Conservation (phyloP, 2,329 filamentous ascomycete species). For the Nemania sp. region DNA sequence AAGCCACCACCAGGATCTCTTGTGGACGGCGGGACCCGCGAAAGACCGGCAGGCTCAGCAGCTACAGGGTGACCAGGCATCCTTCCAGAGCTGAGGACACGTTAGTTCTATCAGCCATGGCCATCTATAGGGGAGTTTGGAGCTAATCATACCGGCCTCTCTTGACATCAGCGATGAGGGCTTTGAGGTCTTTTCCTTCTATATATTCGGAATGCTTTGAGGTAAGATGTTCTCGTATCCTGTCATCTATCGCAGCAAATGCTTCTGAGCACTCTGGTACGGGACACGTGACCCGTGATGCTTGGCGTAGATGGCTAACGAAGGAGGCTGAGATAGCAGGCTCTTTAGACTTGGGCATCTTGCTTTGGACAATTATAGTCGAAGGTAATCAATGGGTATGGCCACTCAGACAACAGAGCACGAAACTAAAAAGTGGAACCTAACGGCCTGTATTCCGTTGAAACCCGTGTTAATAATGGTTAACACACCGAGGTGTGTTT, state of each 20-base stretch:
- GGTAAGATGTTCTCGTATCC: slow-evolving; percentile 17
- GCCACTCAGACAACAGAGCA: no score
- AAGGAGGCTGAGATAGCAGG: slow-evolving; percentile 5
- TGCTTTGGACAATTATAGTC: not conserved
- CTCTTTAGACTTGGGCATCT: slow-evolving; percentile 19
- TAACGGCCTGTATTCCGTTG: no score
- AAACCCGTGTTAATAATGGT: no score
- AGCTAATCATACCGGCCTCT: slow-evolving; percentile 14
- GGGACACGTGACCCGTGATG: slow-evolving; percentile 11
- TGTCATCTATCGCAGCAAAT: slow-evolving; percentile 9
- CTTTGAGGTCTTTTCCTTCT: slow-evolving; percentile 17
- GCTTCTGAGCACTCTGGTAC: slow-evolving; percentile 5
- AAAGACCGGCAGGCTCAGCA: slow-evolving; percentile 5
- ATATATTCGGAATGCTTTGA: slow-evolving; percentile 12
- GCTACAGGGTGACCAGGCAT: not conserved
- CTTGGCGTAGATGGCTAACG: slow-evolving; percentile 16
- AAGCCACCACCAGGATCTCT: slow-evolving; percentile 14
- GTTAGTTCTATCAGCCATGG: slow-evolving; percentile 2
- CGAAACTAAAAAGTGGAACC: not conserved
- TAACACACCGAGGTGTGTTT: no score
- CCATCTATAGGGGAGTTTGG: no score
- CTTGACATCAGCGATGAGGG: slow-evolving; percentile 18
- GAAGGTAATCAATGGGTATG: no score
- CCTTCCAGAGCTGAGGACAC: not conserved
- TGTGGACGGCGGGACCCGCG: slow-evolving; percentile 5